Evolutionary conservation across 805 yeast genomes (phyloP), one percentile per base, ranked within the genome.

Genomic region (Ogataea kodamae): DNA sequence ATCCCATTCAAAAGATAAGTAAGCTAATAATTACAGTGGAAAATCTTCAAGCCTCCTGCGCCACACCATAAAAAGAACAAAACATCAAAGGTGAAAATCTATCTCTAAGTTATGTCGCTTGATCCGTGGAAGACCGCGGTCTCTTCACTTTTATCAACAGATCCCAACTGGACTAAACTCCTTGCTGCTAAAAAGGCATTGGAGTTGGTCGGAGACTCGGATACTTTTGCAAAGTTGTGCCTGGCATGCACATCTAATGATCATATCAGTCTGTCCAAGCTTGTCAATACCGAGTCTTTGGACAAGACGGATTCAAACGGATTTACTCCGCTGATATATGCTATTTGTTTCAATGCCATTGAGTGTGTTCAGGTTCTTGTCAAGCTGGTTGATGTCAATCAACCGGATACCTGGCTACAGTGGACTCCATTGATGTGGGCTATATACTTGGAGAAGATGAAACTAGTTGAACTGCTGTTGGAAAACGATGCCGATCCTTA

Each of bases 381-480:
- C 14, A 56, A 59, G 16, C 61, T 67, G 25, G 73, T 65, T 5
- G 76, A 74, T 46, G 67, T 74, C 6, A 78, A 78, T 46, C 45
- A 61, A 22, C 49, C 57, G 6, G 89, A 81, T 46, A 59, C 66
- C 2, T 35, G 74, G 14, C 53, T 72, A 15, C 67, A 72, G 3
- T 78, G 75, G 56, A 72, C 86, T 0, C 86, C 96, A 8, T 57
- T 84, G 27, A 85, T 84, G 92, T 86, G 95, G 95, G 89, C 94
- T 1, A 75, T 85, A 3, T 72, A 78, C 46, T 67, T 79, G 45
- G 72, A 76, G 34, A 74, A 75, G 34, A 56, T 71, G 39, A 67
- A 69, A 9, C 67, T 81, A 27, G 78, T 75, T 10, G 70, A 74
- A 28, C 59, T 70, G 35, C 60, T 86, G 39, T 57, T 87, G 34